Percentiles rank a stretch among this genome's conserved stretches.
Evolutionary conservation across 768 basidiomycete species (phyloP).

Genomic region (Infundibulicybe gibba): DNA sequence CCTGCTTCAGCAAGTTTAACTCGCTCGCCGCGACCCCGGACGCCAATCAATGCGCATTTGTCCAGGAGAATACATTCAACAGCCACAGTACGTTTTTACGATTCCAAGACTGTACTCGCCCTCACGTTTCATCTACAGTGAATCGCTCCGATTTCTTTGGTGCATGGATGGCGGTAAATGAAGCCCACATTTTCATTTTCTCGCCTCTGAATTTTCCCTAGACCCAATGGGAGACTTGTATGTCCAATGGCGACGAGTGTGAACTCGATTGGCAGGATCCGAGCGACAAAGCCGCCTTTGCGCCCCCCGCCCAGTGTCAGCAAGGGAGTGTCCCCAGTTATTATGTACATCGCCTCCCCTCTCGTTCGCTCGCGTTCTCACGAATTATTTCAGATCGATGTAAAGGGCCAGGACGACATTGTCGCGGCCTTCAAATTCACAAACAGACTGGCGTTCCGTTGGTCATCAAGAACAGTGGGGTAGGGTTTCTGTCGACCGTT

Average conservation of each 20-base stretch:
- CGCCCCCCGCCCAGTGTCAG: constrained; percentile 24
- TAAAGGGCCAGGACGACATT: constrained; percentile 34
- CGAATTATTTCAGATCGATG: constrained; percentile 32
- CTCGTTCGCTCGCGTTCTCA: neutral
- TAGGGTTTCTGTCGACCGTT: constrained; percentile 16
- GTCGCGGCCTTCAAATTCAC: constrained; percentile 41
- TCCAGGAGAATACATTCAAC: too few species aligned
- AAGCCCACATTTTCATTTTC: too few species aligned
- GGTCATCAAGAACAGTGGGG: constrained; percentile 50
- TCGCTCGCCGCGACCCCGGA: constrained; percentile 3
- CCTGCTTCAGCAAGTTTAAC: neutral
- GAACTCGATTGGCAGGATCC: constrained; percentile 37
- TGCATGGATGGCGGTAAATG: too few species aligned
- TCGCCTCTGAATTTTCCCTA: constrained; percentile 1
- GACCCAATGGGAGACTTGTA: constrained; percentile 56
- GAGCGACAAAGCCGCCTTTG: constrained; percentile 17
- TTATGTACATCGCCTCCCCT: constrained; percentile 24
- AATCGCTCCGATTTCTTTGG: too few species aligned
- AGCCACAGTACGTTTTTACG: too few species aligned
- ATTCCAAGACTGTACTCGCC: too few species aligned
- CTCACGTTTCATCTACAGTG: too few species aligned
- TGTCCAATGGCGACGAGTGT: constrained; percentile 39
- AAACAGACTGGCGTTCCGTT: constrained; percentile 33
- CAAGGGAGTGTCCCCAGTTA: constrained; percentile 33
- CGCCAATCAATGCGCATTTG: too few species aligned